These are phyloP conservation scores for Aspergillus pseudoglaucus DNA, from an alignment of 2,329 filamentous ascomycete genomes.

Conservation along the genomic window DNA sequence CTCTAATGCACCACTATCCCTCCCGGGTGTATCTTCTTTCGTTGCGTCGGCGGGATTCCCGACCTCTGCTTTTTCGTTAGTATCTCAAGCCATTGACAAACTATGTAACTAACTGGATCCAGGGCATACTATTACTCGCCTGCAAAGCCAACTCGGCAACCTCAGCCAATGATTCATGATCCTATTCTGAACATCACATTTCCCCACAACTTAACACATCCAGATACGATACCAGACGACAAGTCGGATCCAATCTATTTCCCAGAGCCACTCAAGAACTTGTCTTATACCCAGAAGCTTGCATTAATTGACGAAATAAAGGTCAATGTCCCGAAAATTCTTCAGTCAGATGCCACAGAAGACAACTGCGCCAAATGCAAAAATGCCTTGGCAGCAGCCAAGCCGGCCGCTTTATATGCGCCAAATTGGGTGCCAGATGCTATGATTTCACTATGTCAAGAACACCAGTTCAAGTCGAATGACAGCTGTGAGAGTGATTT, in stretches of 20 bases:
- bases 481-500: conserved; percentile 45
- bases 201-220: conserved; percentile 50
- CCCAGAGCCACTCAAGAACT: conserved; percentile 42
- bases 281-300: conserved; percentile 35
- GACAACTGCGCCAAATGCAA: conserved; percentile 50
- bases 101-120: not conserved
- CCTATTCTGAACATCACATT: conserved; percentile 50
- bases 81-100: not conserved
- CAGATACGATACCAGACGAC: conserved; percentile 44
- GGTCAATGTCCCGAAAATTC: conserved; percentile 39
- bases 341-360: conserved; percentile 35
- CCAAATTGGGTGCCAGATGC: conserved; percentile 46
- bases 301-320: conserved; percentile 37
- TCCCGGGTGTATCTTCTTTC: conserved; percentile 18
- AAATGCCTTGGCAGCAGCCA: conserved; percentile 45
- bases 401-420: conserved; percentile 45
- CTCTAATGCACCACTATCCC: conserved; percentile 4
- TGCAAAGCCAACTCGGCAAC: conserved; percentile 42
- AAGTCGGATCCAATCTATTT: conserved; percentile 47
- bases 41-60: conserved; percentile 43
- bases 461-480: conserved; percentile 42
- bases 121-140: conserved; percentile 42
- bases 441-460: conserved; percentile 47
- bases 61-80: conserved; percentile 44
- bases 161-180: conserved; percentile 50